phyloP scores from a whole-genome alignment of 805 yeast species.

The Zygoascus ofunaensis region DNA sequence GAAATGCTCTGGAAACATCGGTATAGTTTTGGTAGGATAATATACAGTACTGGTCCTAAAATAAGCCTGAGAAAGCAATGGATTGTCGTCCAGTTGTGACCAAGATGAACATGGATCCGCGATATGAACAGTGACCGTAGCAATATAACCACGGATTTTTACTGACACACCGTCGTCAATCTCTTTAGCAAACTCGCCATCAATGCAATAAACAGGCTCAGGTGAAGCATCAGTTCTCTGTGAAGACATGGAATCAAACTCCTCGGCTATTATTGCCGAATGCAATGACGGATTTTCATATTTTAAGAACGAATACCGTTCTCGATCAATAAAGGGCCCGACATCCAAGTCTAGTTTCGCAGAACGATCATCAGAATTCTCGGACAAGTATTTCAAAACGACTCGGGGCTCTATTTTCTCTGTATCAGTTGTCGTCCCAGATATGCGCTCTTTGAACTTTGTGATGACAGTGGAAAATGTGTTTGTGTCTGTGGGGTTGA shows the following conservation, averaged over 20 bases:
- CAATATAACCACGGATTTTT: slow-evolving; percentile 14
- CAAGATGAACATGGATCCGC: slow-evolving; percentile 76
- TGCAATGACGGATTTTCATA: not conserved
- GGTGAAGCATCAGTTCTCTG: slow-evolving; percentile 17
- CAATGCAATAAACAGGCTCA: slow-evolving; percentile 70
- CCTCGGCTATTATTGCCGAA: not conserved
- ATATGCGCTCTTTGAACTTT: slow-evolving; percentile 3
- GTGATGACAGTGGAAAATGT: slow-evolving; percentile 13
- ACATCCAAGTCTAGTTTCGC: slow-evolving; percentile 2
- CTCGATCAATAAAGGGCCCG: slow-evolving; percentile 9
- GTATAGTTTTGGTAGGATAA: slow-evolving; percentile 52
- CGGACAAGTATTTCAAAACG: slow-evolving; percentile 6
- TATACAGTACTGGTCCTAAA: slow-evolving; percentile 59
- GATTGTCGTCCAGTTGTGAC: slow-evolving; percentile 24
- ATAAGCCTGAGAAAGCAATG: slow-evolving; percentile 47
- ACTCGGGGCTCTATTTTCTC: not conserved
- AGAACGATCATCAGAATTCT: slow-evolving; percentile 2
- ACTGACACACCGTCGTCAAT: slow-evolving; percentile 90
- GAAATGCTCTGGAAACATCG: slow-evolving; percentile 61
- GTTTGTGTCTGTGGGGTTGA: slow-evolving; percentile 11
- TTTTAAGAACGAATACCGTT: slow-evolving; percentile 9
- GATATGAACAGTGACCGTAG: slow-evolving; percentile 54
- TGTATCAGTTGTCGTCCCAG: not conserved
- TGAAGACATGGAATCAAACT: slow-evolving; percentile 8
- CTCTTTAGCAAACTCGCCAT: slow-evolving; percentile 70